phyloP scores from a whole-genome alignment of 116 monocot genomes.

The Papilionanthe hybrid region DNA sequence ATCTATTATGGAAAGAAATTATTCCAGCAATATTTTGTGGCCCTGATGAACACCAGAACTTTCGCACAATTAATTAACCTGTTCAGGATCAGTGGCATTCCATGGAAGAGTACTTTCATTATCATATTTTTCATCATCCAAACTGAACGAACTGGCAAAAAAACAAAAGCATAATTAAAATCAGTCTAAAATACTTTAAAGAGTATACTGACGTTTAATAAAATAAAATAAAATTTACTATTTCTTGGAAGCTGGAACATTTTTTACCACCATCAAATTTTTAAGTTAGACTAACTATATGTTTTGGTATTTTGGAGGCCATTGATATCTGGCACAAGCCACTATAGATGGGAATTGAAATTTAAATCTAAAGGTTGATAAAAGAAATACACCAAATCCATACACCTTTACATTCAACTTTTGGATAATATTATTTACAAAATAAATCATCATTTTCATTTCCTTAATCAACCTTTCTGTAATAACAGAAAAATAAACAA shows the following conservation, averaged over 20 bases:
- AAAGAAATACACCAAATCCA: not conserved
- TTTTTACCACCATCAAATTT: not conserved
- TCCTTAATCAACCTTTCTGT: not conserved
- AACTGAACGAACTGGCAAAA: conserved; percentile 66
- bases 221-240: not conserved
- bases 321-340: not conserved
- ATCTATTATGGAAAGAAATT: not conserved
- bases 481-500: too few relatives aligned
- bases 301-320: not conserved
- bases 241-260: not conserved
- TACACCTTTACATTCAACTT: not conserved
- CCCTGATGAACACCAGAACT: not conserved
- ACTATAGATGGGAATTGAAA: not conserved
- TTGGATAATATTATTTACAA: not conserved
- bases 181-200: not conserved
- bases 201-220: not conserved
- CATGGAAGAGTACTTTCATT: conserved; percentile 58
- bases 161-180: not conserved
- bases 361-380: not conserved
- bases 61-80: conserved; percentile 36
- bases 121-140: conserved; percentile 82
- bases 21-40: not conserved
- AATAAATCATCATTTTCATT: not conserved
- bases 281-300: not conserved
- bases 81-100: conserved; percentile 64